phyloP scores from a whole-genome alignment of 2,329 filamentous ascomycete genomes.

The Fusarium tricinctum region DNA sequence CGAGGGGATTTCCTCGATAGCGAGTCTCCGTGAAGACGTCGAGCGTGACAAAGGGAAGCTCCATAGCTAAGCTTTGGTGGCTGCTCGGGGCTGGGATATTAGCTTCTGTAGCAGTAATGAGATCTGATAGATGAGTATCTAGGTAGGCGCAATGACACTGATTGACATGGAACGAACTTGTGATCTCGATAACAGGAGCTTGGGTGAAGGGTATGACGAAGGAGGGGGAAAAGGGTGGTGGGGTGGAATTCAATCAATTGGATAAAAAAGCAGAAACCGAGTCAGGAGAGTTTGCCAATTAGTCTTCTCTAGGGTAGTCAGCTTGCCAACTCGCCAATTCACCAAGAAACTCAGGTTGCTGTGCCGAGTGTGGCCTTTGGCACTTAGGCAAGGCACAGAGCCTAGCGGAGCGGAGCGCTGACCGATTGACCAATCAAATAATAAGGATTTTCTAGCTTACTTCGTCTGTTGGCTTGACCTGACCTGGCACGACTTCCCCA shows the following conservation, averaged over 20 bases:
- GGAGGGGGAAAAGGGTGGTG: conserved; percentile 29
- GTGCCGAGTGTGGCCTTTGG: conserved; percentile 1
- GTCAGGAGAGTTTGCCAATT: conserved; percentile 27
- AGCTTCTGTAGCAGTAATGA: conserved; percentile 4
- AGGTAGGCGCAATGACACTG: conserved; percentile 5
- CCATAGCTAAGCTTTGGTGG: conserved; percentile 52
- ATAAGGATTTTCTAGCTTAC: conserved; percentile 1
- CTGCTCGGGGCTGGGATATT: conserved; percentile 6
- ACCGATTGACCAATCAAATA: conserved; percentile 37
- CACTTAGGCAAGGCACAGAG: conserved; percentile 42
- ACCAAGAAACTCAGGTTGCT: not conserved
- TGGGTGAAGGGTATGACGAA: conserved; percentile 26
- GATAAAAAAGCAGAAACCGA: conserved; percentile 28
- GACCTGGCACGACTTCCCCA: not conserved
- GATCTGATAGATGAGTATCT: conserved; percentile 11
- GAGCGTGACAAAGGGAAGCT: conserved; percentile 66
- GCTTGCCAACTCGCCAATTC: not conserved
- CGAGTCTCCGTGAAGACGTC: conserved; percentile 69
- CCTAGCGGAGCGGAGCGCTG: conserved; percentile 18
- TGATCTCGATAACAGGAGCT: conserved; percentile 29
- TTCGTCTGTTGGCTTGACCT: conserved; percentile 5
- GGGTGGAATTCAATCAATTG: conserved; percentile 23
- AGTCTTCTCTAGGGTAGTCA: conserved; percentile 34
- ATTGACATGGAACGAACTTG: conserved; percentile 15
- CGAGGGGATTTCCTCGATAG: conserved; percentile 72